phyloP scores from a whole-genome alignment of 768 basidiomycete species.

The Leccinum uliginosum region DNA sequence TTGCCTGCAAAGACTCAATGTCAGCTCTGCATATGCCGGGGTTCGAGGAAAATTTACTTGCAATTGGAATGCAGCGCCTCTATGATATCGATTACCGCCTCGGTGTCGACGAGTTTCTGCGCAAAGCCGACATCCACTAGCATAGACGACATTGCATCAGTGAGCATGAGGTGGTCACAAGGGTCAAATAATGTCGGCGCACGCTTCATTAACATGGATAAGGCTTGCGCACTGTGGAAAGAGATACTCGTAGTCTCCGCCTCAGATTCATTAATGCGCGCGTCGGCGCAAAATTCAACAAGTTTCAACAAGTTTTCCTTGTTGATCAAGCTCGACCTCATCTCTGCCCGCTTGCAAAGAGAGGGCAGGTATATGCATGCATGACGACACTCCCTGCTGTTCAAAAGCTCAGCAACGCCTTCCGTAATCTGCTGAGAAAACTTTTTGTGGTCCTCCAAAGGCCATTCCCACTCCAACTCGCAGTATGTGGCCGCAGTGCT shows the following conservation, averaged over 20 bases:
- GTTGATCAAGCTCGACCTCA: slow-evolving; percentile 14
- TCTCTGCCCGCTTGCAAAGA: slow-evolving; percentile 19
- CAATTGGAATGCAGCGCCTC: slow-evolving; percentile 16
- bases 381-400: slow-evolving; percentile 9
- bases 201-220: slow-evolving; percentile 26
- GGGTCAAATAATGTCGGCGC: neutral
- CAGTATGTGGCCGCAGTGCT: slow-evolving; percentile 24
- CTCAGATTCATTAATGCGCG: slow-evolving; percentile 1
- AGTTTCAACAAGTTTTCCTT: slow-evolving; percentile 17
- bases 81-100: slow-evolving; percentile 14
- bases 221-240: slow-evolving; percentile 26
- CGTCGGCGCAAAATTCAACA: slow-evolving; percentile 17
- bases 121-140: slow-evolving; percentile 15
- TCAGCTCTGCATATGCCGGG: neutral
- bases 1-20: slow-evolving; percentile 8
- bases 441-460: slow-evolving; percentile 2
- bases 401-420: slow-evolving; percentile 16
- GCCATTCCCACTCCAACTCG: slow-evolving; percentile 23
- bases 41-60: neutral
- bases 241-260: slow-evolving; percentile 17
- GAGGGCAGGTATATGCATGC: slow-evolving; percentile 28
- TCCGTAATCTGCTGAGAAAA: slow-evolving; percentile 1
- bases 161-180: neutral
- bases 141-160: neutral
- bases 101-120: slow-evolving; percentile 13